Conservation (phyloP, 805 yeast genomes). For the Candida namnaoensis region DNA sequence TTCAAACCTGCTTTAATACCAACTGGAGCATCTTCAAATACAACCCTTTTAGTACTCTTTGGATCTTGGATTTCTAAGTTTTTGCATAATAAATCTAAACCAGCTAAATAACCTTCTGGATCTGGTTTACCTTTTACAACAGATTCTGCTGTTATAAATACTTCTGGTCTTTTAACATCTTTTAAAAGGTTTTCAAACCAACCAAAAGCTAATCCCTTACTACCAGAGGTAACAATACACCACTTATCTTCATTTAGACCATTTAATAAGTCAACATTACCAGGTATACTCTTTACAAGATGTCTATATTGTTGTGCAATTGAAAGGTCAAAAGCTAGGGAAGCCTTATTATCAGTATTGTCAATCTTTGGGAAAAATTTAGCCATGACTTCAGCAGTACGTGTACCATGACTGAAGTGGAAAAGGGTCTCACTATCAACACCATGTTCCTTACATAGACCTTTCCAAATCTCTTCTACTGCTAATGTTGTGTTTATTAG, state of each 20-base stretch:
- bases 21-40: slow-evolving; percentile 88
- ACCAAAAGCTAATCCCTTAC: slow-evolving; percentile 64
- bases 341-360: slow-evolving; percentile 51
- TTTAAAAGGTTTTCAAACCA: slow-evolving; percentile 61
- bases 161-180: slow-evolving; percentile 53
- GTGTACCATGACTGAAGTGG: slow-evolving; percentile 54
- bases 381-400: slow-evolving; percentile 72
- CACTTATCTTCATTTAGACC: slow-evolving; percentile 45
- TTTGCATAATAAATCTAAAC: slow-evolving; percentile 36
- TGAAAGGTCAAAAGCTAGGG: slow-evolving; percentile 46
- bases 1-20: slow-evolving; percentile 81
- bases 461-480: slow-evolving; percentile 77
- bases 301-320: slow-evolving; percentile 69
- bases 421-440: slow-evolving; percentile 43
- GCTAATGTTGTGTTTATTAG: slow-evolving; percentile 77
- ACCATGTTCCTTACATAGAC: slow-evolving; percentile 60
- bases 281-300: slow-evolving; percentile 67
- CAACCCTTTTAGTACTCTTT: slow-evolving; percentile 38
- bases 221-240: slow-evolving; percentile 88
- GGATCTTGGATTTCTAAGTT: slow-evolving; percentile 24
- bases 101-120: slow-evolving; percentile 63
- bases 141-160: slow-evolving; percentile 77
- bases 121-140: slow-evolving; percentile 79
- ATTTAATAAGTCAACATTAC: slow-evolving; percentile 58
- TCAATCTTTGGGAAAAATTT: slow-evolving; percentile 73